Evolutionary conservation across 306 rosid genomes (phyloP).

Genomic region (Medicago truncatula): MtrunA17r5.0-ANR NC_053049.1:807501-808000

Average conservation of each 20-base stretch:
- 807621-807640: conserved; percentile 15
- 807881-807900: no score
- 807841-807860: no score
- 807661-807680: not conserved
- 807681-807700: conserved; percentile 55
- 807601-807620: not conserved
- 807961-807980: conserved; percentile 3
- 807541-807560: conserved; percentile 33
- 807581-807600: conserved; percentile 44
- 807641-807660: not conserved
- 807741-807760: not conserved
- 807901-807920: no score
- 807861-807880: no score
- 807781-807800: no score
- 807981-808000: conserved; percentile 53
- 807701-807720: conserved; percentile 50
- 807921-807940: no score
- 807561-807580: conserved; percentile 27
- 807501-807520: conserved; percentile 50
- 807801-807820: no score
- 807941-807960: not conserved
- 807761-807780: no score
- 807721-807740: conserved; percentile 53
- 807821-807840: no score
- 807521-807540: conserved; percentile 40